These are phyloP conservation scores for Backusella tarrabulga DNA, from an alignment of 192 early-diverging fungal species.

Conservation along the genomic window DNA sequence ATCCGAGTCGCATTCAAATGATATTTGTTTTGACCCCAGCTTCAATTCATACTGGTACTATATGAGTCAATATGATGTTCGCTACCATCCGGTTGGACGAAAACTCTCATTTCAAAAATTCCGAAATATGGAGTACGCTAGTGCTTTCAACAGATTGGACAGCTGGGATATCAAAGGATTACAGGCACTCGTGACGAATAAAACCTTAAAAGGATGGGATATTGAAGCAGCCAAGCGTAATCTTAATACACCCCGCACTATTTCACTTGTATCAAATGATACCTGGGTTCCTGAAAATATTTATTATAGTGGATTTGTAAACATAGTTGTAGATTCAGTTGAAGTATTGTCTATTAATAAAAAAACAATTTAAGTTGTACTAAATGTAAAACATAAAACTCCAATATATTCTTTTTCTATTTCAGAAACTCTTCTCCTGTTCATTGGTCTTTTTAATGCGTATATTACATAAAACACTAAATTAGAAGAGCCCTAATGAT, in stretches of 20 bases:
- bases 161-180: background rate
- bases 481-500: background rate
- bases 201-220: conserved; percentile 15
- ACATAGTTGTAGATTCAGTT: background rate
- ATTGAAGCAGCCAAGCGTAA: background rate
- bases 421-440: background rate
- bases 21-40: background rate
- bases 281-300: conserved; percentile 9
- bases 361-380: background rate
- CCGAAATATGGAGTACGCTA: conserved; percentile 13
- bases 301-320: conserved; percentile 16
- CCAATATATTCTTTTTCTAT: background rate
- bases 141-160: background rate
- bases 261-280: background rate
- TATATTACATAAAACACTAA: conserved; percentile 7
- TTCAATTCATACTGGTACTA: conserved; percentile 4
- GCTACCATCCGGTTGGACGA: conserved; percentile 3
- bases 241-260: background rate
- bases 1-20: background rate
- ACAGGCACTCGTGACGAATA: background rate
- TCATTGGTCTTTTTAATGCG: background rate
- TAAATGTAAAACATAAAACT: background rate
- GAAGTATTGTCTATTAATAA: conserved; percentile 8
- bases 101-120: conserved; percentile 7
- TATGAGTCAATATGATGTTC: conserved; percentile 13